A percentile compares a stretch with the other conserved stretches of the same genome.
Conservation (phyloP, 2,329 filamentous ascomycete genomes). For the Monosporascus cannonballus region DNA sequence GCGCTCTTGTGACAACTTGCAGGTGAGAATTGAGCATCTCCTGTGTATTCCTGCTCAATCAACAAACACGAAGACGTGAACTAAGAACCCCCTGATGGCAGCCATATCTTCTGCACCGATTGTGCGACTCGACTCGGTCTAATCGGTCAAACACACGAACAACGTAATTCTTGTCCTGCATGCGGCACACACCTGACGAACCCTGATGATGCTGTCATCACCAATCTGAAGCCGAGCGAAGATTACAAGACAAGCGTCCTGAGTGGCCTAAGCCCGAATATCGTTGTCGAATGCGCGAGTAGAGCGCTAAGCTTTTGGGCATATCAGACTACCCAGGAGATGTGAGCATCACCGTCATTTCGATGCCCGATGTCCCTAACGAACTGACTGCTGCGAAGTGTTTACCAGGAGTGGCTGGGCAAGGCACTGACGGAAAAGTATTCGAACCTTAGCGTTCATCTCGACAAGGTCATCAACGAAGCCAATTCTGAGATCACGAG, state of each 20-base stretch:
- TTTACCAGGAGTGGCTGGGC: constrained; percentile 71
- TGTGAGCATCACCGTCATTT: constrained; percentile 43
- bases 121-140: constrained; percentile 65
- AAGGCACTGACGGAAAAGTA: constrained; percentile 71
- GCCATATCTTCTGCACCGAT: constrained; percentile 77
- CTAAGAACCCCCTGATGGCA: constrained; percentile 24
- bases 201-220: constrained; percentile 68
- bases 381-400: constrained; percentile 34
- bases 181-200: constrained; percentile 64
- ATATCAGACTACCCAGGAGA: constrained; percentile 79
- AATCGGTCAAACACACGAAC: constrained; percentile 44
- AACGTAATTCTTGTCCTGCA: constrained; percentile 62
- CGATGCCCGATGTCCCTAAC: background rate
- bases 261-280: constrained; percentile 71
- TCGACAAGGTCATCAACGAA: constrained; percentile 69
- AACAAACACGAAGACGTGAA: constrained; percentile 4
- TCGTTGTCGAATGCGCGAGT: constrained; percentile 82
- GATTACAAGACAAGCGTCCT: constrained; percentile 86
- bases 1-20: constrained; percentile 83
- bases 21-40: constrained; percentile 43
- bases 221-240: constrained; percentile 70
- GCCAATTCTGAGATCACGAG: constrained; percentile 66
- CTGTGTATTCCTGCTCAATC: background rate
- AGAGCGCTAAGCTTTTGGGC: constrained; percentile 78
- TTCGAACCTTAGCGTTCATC: constrained; percentile 52